Conservation (phyloP, 352 stramenopile species). For the Globisporangium spinosum region DNA sequence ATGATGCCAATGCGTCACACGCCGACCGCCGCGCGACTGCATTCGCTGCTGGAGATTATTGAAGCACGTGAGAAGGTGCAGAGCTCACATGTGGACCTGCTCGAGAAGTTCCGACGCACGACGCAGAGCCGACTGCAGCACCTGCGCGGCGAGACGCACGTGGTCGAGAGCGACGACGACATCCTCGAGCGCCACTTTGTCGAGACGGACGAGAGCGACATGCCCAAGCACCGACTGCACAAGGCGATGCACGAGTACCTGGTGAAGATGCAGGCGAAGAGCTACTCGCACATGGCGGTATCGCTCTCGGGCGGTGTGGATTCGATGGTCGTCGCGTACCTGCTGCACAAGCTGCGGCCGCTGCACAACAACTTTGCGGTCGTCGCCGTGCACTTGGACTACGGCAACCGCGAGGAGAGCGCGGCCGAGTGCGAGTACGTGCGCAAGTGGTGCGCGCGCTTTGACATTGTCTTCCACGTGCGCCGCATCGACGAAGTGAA, state of each 20-base stretch:
- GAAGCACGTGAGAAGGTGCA: conserved; percentile 41
- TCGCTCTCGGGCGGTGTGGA: conserved; percentile 95
- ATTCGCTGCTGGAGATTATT: conserved; percentile 50
- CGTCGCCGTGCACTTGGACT: conserved; percentile 96
- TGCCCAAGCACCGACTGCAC: conserved; percentile 67
- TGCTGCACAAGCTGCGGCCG: conserved; percentile 84
- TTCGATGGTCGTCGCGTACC: conserved; percentile 96
- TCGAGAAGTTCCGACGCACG: conserved; percentile 82
- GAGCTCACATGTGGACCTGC: conserved; percentile 49
- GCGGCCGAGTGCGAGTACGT: conserved; percentile 92
- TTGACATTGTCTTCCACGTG: conserved; percentile 78
- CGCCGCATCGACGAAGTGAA: conserved; percentile 91
- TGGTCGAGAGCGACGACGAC: conserved; percentile 26
- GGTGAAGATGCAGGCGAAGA: conserved; percentile 32
- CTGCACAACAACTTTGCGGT: conserved; percentile 61
- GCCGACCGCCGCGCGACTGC: conserved; percentile 50
- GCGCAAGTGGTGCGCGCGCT: conserved; percentile 79
- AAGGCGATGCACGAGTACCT: conserved; percentile 72
- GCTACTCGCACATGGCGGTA: conserved; percentile 67
- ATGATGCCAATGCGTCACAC: conserved; percentile 87
- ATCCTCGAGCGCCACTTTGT: conserved; percentile 69
- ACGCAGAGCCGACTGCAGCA: conserved; percentile 72
- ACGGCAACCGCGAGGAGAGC: conserved; percentile 94
- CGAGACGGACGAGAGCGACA: conserved; percentile 63
- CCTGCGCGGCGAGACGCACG: conserved; percentile 28